Evolutionary conservation across 2,329 filamentous ascomycete species (phyloP).

Genomic region (Paecilomyces fulvus): DNA sequence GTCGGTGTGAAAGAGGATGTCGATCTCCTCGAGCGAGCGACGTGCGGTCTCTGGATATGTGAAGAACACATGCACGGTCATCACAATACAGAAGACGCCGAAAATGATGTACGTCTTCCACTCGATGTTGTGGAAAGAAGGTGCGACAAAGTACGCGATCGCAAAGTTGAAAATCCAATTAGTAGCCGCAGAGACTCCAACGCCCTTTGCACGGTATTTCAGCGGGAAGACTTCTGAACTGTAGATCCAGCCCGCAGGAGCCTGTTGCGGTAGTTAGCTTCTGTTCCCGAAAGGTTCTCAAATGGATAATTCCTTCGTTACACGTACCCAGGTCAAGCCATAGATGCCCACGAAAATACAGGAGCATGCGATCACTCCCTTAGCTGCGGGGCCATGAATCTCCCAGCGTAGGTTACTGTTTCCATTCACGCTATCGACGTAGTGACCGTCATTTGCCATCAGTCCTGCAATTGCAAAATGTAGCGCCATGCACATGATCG

Average conservation of each 20-base stretch:
- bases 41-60: constrained; percentile 61
- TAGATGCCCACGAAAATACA: constrained; percentile 42
- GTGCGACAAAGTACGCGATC: constrained; percentile 48
- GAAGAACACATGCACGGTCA: constrained; percentile 62
- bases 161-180: constrained; percentile 58
- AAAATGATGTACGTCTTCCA: constrained; percentile 68
- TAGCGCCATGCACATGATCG: constrained; percentile 37
- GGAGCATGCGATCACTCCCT: constrained; percentile 56
- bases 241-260: constrained; percentile 51
- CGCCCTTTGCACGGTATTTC: constrained; percentile 56
- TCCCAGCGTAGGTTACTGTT: constrained; percentile 40
- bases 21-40: constrained; percentile 67
- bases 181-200: constrained; percentile 50
- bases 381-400: constrained; percentile 43
- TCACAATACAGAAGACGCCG: constrained; percentile 60
- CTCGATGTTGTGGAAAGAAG: constrained; percentile 50
- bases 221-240: constrained; percentile 57
- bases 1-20: constrained; percentile 52
- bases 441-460: constrained; percentile 41
- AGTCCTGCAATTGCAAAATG: constrained; percentile 49
- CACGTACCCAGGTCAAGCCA: constrained; percentile 36
- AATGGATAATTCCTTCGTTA: not conserved
- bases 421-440: constrained; percentile 37
- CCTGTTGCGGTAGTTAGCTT: constrained; percentile 23
- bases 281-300: not conserved